phyloP scores from a whole-genome alignment of 768 basidiomycete species.

The Lyophyllum shimeji region DNA sequence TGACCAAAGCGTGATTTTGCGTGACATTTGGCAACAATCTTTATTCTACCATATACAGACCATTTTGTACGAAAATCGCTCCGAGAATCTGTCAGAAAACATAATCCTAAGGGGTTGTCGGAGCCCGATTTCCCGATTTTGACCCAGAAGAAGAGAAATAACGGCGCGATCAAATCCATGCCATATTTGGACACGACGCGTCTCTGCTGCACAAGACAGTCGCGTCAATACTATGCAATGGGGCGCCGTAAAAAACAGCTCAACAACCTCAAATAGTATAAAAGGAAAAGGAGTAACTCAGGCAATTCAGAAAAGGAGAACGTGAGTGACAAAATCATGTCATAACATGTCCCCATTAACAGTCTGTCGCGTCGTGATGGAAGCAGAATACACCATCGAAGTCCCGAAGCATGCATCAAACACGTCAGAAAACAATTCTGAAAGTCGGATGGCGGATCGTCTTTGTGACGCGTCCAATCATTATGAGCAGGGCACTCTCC shows the following conservation, averaged over 20 bases:
- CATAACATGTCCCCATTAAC: too few relatives aligned
- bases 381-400: too few relatives aligned
- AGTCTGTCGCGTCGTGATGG: too few relatives aligned
- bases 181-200: neutral
- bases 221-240: neutral
- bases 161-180: too few relatives aligned
- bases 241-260: neutral
- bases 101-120: neutral
- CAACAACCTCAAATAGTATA: neutral
- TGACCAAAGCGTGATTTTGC: too few relatives aligned
- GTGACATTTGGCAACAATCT: neutral
- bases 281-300: neutral
- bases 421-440: too few relatives aligned
- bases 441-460: too few relatives aligned
- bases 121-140: neutral
- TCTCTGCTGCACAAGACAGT: neutral
- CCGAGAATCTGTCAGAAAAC: neutral
- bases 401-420: too few relatives aligned
- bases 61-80: neutral
- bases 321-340: neutral
- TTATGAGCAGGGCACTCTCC: too few relatives aligned
- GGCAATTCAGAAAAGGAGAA: neutral
- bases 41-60: neutral
- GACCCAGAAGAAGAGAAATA: neutral
- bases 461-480: too few relatives aligned